A percentile compares a stretch with the other conserved stretches of the same genome.
These are phyloP conservation scores for Agroathelia rolfsii DNA, from an alignment of 1,284 basidiomycete species.

Conservation along the genomic window DNA sequence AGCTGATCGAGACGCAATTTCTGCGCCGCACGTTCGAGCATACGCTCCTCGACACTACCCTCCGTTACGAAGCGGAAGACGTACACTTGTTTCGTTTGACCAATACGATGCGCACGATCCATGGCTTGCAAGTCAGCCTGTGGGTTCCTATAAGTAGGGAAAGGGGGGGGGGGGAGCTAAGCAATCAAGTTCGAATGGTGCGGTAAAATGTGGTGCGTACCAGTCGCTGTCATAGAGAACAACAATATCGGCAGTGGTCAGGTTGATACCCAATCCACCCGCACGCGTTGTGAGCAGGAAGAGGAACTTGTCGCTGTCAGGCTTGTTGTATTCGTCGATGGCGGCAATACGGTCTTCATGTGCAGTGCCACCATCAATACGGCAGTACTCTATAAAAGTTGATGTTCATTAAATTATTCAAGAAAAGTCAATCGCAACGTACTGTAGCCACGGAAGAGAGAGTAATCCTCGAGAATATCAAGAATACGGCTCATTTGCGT, in stretches of 20 bases:
- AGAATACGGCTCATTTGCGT: conserved; percentile 92
- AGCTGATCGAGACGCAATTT: conserved; percentile 94
- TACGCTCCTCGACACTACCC: conserved; percentile 93
- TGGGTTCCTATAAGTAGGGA: conserved; percentile 63
- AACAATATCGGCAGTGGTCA: conserved; percentile 93
- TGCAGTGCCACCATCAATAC: conserved; percentile 92
- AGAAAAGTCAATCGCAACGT: conserved; percentile 21
- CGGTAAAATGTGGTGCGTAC: conserved; percentile 28
- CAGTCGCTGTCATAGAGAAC: conserved; percentile 98
- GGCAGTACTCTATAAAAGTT: conserved; percentile 72
- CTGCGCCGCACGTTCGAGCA: conserved; percentile 94
- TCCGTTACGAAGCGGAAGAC: conserved; percentile 98
- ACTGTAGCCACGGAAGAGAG: conserved; percentile 88
- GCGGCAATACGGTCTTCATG: conserved; percentile 94
- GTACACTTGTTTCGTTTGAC: conserved; percentile 97
- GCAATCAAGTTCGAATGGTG: background rate
- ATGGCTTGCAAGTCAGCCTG: conserved; percentile 98
- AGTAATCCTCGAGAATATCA: conserved; percentile 97
- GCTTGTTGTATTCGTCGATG: conserved; percentile 98
- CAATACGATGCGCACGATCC: conserved; percentile 98
- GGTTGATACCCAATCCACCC: conserved; percentile 96
- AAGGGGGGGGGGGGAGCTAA: conserved; percentile 9
- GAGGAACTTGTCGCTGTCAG: conserved; percentile 91
- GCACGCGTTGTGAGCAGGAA: conserved; percentile 97
- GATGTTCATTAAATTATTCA: conserved; percentile 3